Conservation (phyloP, 148 eudicot species). For the Heliamphora exappendiculata region DNA sequence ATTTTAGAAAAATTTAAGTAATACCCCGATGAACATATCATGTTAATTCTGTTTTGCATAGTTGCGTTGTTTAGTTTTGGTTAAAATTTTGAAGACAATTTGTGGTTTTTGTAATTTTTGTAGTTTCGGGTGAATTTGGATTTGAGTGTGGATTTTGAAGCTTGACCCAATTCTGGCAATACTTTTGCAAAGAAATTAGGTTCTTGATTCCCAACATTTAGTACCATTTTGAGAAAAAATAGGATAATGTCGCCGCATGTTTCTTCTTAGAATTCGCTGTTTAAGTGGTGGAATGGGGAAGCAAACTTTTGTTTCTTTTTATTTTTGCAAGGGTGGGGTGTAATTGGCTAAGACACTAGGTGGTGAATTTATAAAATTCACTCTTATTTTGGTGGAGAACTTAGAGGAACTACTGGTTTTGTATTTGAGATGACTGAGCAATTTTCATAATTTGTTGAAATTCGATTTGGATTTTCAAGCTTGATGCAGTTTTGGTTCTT, state of each 20-base stretch:
- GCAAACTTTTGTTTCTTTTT: too few species aligned
- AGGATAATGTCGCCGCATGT: too few species aligned
- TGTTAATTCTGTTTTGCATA: neutral
- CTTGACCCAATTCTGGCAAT: neutral
- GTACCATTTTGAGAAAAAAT: neutral
- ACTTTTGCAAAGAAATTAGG: neutral
- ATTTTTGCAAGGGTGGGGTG: too few species aligned
- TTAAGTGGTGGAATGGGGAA: too few species aligned
- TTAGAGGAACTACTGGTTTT: neutral
- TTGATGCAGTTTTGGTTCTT: neutral
- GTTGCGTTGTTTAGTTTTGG: neutral
- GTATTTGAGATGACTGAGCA: neutral
- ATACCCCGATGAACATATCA: neutral
- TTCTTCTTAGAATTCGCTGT: too few species aligned
- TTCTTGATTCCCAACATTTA: neutral
- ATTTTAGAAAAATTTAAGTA: neutral
- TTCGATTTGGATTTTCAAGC: slow-evolving; percentile 3
- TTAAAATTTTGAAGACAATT: neutral
- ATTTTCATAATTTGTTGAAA: too few species aligned
- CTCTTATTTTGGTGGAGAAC: neutral
- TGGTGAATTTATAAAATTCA: neutral
- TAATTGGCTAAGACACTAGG: neutral
- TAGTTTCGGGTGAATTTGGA: neutral
- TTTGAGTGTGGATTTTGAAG: neutral
- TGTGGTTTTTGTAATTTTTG: neutral